A percentile compares a stretch with the other conserved stretches of the same genome.
Evolutionary conservation across 805 yeast genomes (phyloP).

Genomic region (Teunomyces panamensis): DNA sequence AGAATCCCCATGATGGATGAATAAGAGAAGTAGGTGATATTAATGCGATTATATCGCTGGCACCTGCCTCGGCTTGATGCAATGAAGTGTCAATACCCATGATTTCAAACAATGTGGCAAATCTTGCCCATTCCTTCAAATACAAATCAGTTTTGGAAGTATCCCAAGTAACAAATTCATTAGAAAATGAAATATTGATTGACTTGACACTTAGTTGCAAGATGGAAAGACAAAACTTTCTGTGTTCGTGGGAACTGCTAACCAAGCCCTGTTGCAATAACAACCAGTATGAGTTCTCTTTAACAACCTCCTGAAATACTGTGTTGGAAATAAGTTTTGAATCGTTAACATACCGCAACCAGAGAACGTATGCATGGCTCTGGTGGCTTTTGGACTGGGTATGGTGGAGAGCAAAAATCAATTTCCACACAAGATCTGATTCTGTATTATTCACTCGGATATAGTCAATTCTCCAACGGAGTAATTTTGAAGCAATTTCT

Average conservation of each 20-base stretch:
- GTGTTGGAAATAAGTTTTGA: slow-evolving; percentile 10
- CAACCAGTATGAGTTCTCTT: slow-evolving; percentile 44
- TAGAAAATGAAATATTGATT: slow-evolving; percentile 31
- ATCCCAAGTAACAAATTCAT: slow-evolving; percentile 46
- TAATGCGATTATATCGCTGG: slow-evolving; percentile 55
- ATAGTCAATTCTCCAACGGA: slow-evolving; percentile 53
- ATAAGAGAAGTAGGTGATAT: slow-evolving; percentile 50
- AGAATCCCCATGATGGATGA: slow-evolving; percentile 68
- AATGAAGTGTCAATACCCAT: slow-evolving; percentile 80
- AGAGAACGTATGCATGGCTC: slow-evolving; percentile 48
- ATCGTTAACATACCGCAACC: slow-evolving; percentile 51
- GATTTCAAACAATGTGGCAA: slow-evolving; percentile 72
- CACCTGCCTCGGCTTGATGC: slow-evolving; percentile 81
- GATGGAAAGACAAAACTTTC: slow-evolving; percentile 67
- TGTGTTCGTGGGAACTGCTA: slow-evolving; percentile 58
- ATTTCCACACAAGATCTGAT: slow-evolving; percentile 41
- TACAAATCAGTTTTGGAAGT: slow-evolving; percentile 20
- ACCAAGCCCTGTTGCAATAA: slow-evolving; percentile 55
- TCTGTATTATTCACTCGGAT: slow-evolving; percentile 20
- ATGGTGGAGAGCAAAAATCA: slow-evolving; percentile 35
- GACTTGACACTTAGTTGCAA: slow-evolving; percentile 57
- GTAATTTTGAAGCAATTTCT: slow-evolving; percentile 31
- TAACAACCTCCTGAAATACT: slow-evolving; percentile 27
- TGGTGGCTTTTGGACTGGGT: slow-evolving; percentile 22
- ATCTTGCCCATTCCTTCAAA: slow-evolving; percentile 65